Evolutionary conservation across 257 asterid species (phyloP).

Genomic region (Handroanthus guayacan): DNA sequence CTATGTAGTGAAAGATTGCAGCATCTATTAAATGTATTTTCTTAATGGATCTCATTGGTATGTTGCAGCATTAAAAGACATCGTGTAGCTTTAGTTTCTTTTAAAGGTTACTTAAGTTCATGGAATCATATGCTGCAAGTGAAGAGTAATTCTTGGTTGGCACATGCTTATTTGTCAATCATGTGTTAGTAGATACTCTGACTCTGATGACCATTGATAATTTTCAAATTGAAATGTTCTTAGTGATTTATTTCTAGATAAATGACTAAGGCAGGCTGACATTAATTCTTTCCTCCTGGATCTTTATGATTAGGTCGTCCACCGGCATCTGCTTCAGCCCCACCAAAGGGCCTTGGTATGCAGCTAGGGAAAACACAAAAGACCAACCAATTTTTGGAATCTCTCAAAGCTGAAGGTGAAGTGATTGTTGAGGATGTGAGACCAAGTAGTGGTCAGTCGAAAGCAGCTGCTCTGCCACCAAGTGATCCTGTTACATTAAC

Average conservation of each 20-base stretch:
- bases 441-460: conserved; percentile 75
- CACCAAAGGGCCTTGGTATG: conserved; percentile 91
- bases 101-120: conserved; percentile 18
- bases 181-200: neutral
- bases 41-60: conserved; percentile 10
- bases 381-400: conserved; percentile 88
- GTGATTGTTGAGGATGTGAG: conserved; percentile 85
- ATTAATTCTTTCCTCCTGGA: conserved; percentile 26
- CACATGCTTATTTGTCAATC: conserved; percentile 21
- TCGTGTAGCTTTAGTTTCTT: neutral
- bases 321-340: conserved; percentile 79
- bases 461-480: conserved; percentile 67
- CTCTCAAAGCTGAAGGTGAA: conserved; percentile 93
- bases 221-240: conserved; percentile 13
- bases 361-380: conserved; percentile 83
- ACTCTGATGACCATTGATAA: neutral
- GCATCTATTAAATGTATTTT: neutral
- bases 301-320: conserved; percentile 64
- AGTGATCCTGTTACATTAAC: conserved; percentile 91
- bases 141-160: neutral
- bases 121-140: conserved; percentile 14
- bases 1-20: neutral
- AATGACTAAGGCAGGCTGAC: conserved; percentile 29
- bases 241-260: neutral
- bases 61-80: conserved; percentile 5